Evolutionary conservation across 768 basidiomycete genomes (phyloP), one percentile per base, ranked within the genome.

Genomic region (Clitopilus passeckerianus): DNA sequence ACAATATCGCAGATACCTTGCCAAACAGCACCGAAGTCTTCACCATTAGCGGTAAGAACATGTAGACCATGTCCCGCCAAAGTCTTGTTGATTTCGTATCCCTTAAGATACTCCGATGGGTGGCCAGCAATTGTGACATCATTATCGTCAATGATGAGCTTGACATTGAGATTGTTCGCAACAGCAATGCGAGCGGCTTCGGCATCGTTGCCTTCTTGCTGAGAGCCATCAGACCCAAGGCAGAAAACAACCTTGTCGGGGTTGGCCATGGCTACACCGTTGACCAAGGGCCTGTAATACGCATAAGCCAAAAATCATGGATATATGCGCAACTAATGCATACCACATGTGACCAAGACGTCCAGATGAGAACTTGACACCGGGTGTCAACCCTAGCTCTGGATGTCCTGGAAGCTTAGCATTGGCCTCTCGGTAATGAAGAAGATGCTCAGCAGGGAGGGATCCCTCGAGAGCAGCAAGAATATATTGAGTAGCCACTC

Each of bases 61-160:
- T 87, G 89, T 65, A 95, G 76, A 1, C 93, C 92, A 61, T 94
- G 92, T 5, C 93, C 93, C 59, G 81, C 77, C 15, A 94, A 81
- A 0, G 91, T 93, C 75, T 86, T 84, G 22, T 72, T 67, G 34
- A 93, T 67, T 56, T 86, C 80, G 73, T 85, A 95, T 22, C 92
- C 92, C 68, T 86, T 86, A 65, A 93, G 83, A 69, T 94, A 94
- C 54, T 93, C 72, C 14, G 91, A 93, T 4, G 93, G 93, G 67
- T 94, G 91, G 0, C 93, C 93, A n/a, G 92, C 86, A 61, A 94
- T 95, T 7, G 92, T 94, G 64, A 94, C 92, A 69, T 95, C 87
- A 73, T 95, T 94, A 73, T 93, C 91, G 65, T 95, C 93, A 63
- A 95, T 87, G 70, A 94, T 72, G 58, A 94, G 77, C 73, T 95